Base-by-base conservation (phyloP, 2,329 filamentous ascomycete species). In the Penicillium brasilianum region DNA sequence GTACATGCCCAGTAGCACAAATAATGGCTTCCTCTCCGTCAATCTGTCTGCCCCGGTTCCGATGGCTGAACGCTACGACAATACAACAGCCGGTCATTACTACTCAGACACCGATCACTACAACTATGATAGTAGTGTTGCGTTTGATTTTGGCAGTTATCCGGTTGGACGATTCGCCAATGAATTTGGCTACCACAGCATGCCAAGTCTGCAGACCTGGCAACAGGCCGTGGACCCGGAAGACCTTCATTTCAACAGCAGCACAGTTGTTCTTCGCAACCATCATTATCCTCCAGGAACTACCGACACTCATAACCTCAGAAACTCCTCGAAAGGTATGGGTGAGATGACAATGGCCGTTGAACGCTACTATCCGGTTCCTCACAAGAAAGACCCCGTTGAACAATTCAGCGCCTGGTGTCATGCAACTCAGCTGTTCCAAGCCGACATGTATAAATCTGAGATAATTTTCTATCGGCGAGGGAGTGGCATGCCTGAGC, bases 31-130 rank as follows among this genome's bases (percentile, higher is more conserved):
- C 71, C 72, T 84, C 2, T 75, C 75, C 1, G 76, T 88, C 39
- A 79, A 88, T 66, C 82, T 86, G 61, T 84, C 81, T 20, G 76
- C 79, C 1, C 75, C 82, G 0, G 77, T 82, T 2, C 84, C 84
- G 0, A 84, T 88, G 70, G 79, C 81, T 0, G 79, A 87, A 70
- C 76, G 86, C 20, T 88, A 88, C 69, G 69, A 83, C 44, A 87
- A 88, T 65, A 71, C 75, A 25, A 84, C 82, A 0, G 64, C 74
- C 1, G 85, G 85, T 0, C 76, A 76, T 4, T 82, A 87, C 32
- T 88, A 88, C 66, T 85, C 85, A 5, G 83, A 88, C 60, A 88
- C 85, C 5, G 84, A 87, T 63, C 80, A 83, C 69, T 88, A 89
- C 73, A 83, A 87, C 64, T 88, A 88, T 68, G 72, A 85, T 60